These are phyloP conservation scores for Leishmania martiniquensis DNA, from an alignment of 208 protist species.

Conservation along the genomic window DNA sequence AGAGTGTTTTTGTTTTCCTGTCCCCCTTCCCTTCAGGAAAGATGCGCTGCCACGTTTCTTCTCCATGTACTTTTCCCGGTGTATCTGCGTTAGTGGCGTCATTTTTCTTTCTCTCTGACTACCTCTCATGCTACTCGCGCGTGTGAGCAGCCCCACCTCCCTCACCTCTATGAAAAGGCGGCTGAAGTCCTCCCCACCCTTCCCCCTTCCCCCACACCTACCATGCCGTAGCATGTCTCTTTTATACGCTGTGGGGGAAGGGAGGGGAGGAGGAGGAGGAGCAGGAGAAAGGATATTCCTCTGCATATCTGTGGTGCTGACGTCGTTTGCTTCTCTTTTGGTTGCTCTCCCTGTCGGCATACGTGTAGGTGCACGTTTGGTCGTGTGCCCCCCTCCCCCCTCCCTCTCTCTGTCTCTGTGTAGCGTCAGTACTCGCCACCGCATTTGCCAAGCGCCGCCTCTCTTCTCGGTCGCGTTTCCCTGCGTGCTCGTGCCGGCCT, in stretches of 20 bases:
- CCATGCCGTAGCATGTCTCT: not conserved
- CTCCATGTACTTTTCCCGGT: not conserved
- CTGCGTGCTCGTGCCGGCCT: not conserved
- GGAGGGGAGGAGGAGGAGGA: no score
- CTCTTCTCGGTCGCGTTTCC: not conserved
- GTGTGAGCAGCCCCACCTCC: not conserved
- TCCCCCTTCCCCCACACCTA: not conserved
- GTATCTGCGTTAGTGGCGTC: not conserved
- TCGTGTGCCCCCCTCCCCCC: no score
- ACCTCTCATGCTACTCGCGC: not conserved
- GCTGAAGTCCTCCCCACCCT: not conserved
- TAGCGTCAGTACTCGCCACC: no score
- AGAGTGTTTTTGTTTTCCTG: not conserved
- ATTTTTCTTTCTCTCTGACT: not conserved
- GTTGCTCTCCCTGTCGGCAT: not conserved
- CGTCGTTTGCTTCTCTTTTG: not conserved
- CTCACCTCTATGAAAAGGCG: not conserved
- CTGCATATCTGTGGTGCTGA: not conserved
- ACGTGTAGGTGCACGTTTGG: no score
- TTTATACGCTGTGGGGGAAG: not conserved
- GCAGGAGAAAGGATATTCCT: no score
- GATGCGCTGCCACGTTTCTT: not conserved
- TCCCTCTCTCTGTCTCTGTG: no score
- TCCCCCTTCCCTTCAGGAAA: not conserved
- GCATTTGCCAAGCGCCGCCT: no score